phyloP scores from a whole-genome alignment of 805 yeast genomes.

The Cyberlindnera meyerae region DNA sequence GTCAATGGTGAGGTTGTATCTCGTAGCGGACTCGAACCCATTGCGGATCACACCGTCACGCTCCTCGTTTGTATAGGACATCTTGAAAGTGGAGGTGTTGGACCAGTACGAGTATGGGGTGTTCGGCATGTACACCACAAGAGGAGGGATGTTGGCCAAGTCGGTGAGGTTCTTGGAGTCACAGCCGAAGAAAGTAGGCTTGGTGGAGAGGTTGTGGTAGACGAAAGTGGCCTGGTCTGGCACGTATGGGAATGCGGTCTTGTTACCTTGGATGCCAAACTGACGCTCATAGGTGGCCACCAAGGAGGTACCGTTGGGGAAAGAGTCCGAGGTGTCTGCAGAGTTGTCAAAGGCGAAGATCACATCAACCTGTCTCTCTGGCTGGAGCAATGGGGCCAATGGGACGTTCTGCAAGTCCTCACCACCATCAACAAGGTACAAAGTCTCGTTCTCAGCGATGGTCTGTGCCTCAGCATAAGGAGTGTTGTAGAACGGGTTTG shows the following conservation, averaged over 20 bases:
- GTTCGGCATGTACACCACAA: slow-evolving; percentile 73
- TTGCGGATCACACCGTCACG: slow-evolving; percentile 58
- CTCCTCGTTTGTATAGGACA: slow-evolving; percentile 56
- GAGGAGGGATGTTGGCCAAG: slow-evolving; percentile 57
- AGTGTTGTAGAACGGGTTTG: slow-evolving; percentile 63
- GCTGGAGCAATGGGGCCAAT: slow-evolving; percentile 55
- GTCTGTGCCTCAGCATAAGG: slow-evolving; percentile 32
- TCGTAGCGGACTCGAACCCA: slow-evolving; percentile 68
- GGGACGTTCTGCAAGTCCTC: slow-evolving; percentile 64
- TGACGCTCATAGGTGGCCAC: slow-evolving; percentile 56
- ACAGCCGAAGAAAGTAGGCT: slow-evolving; percentile 84
- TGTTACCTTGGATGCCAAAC: slow-evolving; percentile 43
- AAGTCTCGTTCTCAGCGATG: slow-evolving; percentile 36
- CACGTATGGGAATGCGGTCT: slow-evolving; percentile 72
- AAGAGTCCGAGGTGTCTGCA: slow-evolving; percentile 51
- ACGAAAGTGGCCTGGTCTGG: slow-evolving; percentile 66
- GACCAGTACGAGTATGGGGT: slow-evolving; percentile 58
- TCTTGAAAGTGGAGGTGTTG: slow-evolving; percentile 66
- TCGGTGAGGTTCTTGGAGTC: slow-evolving; percentile 57
- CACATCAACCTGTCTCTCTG: slow-evolving; percentile 56
- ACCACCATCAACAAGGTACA: slow-evolving; percentile 68
- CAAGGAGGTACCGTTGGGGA: slow-evolving; percentile 69
- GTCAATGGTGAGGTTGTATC: slow-evolving; percentile 64
- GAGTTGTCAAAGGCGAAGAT: slow-evolving; percentile 63
- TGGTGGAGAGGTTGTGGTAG: slow-evolving; percentile 55